Evolutionary conservation across 192 early-diverging fungal genomes (phyloP).

Genomic region (Helicostylum pulchrum): DNA sequence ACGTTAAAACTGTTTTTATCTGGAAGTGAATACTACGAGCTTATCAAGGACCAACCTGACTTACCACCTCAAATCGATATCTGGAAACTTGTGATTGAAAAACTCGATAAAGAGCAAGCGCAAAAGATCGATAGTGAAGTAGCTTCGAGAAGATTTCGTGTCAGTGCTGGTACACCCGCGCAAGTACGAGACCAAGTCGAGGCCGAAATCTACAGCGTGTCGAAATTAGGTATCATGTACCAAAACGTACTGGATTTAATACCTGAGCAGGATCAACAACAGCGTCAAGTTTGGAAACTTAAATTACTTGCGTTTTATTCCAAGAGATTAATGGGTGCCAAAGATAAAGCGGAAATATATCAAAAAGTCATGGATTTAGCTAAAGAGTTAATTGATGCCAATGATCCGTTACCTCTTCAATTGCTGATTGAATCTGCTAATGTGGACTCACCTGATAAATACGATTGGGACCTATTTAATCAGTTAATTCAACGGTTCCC

Average conservation of each 20-base stretch:
- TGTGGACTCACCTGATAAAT: conserved; percentile 26
- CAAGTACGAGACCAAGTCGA: conserved; percentile 60
- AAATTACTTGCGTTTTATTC: conserved; percentile 25
- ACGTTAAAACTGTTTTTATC: conserved; percentile 43
- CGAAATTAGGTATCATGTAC: conserved; percentile 34
- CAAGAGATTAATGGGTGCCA: conserved; percentile 3
- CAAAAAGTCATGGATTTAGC: conserved; percentile 39
- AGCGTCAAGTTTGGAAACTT: conserved; percentile 14
- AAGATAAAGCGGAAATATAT: conserved; percentile 25
- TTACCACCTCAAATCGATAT: conserved; percentile 37
- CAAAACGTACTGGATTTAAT: conserved; percentile 16
- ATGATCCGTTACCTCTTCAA: conserved; percentile 43
- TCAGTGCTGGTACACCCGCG: conserved; percentile 62
- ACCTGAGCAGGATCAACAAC: background rate
- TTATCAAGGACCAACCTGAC: conserved; percentile 28
- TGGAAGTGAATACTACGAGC: conserved; percentile 40
- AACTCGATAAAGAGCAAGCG: conserved; percentile 35
- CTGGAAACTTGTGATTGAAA: conserved; percentile 28
- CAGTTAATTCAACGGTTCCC: conserved; percentile 43
- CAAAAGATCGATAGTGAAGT: conserved; percentile 59
- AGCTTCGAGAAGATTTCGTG: conserved; percentile 58
- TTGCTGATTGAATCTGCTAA: conserved; percentile 46
- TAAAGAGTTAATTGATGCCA: conserved; percentile 26
- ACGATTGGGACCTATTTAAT: conserved; percentile 41
- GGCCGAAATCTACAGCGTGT: conserved; percentile 61